Percentiles rank a stretch among this genome's conserved stretches.
phyloP scores from a whole-genome alignment of 2,329 filamentous ascomycete genomes.

The Hymenoscyphus repandus region DNA sequence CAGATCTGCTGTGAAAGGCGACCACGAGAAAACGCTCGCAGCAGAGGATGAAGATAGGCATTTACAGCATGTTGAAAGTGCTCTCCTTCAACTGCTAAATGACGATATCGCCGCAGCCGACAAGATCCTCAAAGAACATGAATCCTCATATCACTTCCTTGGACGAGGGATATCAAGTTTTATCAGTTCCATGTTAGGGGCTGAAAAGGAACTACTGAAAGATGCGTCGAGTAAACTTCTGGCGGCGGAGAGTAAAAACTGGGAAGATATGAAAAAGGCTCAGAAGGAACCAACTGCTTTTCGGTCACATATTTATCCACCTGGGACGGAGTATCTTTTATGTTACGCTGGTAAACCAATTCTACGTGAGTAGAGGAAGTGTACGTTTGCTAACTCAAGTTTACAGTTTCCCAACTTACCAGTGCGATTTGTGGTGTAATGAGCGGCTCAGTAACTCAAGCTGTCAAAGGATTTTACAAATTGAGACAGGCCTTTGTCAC shows the following conservation, averaged over 20 bases:
- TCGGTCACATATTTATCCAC: slow-evolving; percentile 60
- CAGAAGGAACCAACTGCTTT: slow-evolving; percentile 58
- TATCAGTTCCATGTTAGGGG: slow-evolving; percentile 78
- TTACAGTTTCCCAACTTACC: slow-evolving; percentile 72
- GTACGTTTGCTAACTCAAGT: slow-evolving; percentile 1
- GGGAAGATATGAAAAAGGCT: slow-evolving; percentile 70
- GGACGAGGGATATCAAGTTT: slow-evolving; percentile 79
- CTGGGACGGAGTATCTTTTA: slow-evolving; percentile 81
- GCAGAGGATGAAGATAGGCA: slow-evolving; percentile 45
- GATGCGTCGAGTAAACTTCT: slow-evolving; percentile 69
- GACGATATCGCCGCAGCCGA: slow-evolving; percentile 87
- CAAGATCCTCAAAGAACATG: slow-evolving; percentile 61
- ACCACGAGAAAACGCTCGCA: slow-evolving; percentile 17
- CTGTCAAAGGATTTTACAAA: slow-evolving; percentile 87
- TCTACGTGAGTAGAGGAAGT: neutral
- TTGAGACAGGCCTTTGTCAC: slow-evolving; percentile 82
- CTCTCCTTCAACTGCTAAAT: slow-evolving; percentile 72
- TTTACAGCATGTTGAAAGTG: slow-evolving; percentile 56
- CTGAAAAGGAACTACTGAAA: slow-evolving; percentile 87
- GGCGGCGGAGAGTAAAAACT: slow-evolving; percentile 71
- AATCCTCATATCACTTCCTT: slow-evolving; percentile 84
- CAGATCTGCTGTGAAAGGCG: slow-evolving; percentile 20
- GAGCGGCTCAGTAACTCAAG: slow-evolving; percentile 89
- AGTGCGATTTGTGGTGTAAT: slow-evolving; percentile 80
- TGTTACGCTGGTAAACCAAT: slow-evolving; percentile 56